Evolutionary conservation across 2,329 filamentous ascomycete species (phyloP), one percentile per base, ranked within the genome.

Genomic region (Sporothrix variecibatus): DNA sequence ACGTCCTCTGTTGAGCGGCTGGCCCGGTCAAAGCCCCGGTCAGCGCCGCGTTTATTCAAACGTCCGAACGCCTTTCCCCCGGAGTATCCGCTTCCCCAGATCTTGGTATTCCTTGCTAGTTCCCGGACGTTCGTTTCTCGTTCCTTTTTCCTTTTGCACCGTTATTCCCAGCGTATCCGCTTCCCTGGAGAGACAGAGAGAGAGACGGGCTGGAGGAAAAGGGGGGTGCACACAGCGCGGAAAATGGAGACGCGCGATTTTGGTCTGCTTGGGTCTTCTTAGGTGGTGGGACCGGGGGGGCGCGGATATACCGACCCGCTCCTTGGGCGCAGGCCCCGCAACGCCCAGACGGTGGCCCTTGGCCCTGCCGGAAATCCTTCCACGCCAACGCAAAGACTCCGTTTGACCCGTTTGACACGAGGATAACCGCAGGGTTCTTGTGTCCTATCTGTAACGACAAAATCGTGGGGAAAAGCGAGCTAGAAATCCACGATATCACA

Each of bases 301-400:
- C 28, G 56, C 56, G 56, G 56, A 60, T 60, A 60, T 60, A 60
- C 56, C 56, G 56, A 60, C 56, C 56, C 56, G 56, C 56, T 34
- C 56, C 28, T 56, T 49, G 40, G 40, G 49, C 23, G 53, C 56
- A 34, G 28, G 56, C 56, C 56, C 56, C 56, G 56, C 56, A 9
- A 15, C 43, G 15, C 43, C 40, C 43, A 15, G 43, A 46, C 17
- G 43, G 43, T 46, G 43, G 43, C 43, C 43, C 51, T 56, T 56
- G 51, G 51, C 51, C n/a, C n/a, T 56, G 51, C 43, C 43, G 43
- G 43, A 49, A 49, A 49, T 49, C 43, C 43, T 49, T 49, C 43
- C 2, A 49, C 43, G 43, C 43, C 43, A 49, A 20, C 15, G 43
- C 15, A 20, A 20, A 49, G 43, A 49, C 43, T 49, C 43, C 43